A percentile compares a stretch with the other conserved stretches of the same genome.
Evolutionary conservation across 352 stramenopile species (phyloP).

Genomic region (Globisporangium perplexum): DNA sequence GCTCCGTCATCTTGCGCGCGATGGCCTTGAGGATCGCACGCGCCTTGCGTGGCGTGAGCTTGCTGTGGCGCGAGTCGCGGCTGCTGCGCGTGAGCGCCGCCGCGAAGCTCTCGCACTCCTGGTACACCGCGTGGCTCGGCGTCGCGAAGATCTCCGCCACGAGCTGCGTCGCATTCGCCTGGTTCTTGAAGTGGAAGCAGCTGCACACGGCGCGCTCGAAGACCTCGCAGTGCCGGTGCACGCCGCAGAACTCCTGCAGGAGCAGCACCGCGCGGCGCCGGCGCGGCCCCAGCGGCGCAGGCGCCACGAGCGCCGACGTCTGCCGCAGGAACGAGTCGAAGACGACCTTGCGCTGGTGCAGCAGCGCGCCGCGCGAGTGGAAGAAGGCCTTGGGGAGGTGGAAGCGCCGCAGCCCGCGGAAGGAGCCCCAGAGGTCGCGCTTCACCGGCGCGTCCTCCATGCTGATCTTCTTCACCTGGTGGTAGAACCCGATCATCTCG

Average conservation of each 20-base stretch:
- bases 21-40: slow-evolving; percentile 41
- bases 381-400: slow-evolving; percentile 51
- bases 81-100: slow-evolving; percentile 28
- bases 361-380: slow-evolving; percentile 41
- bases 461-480: slow-evolving; percentile 49
- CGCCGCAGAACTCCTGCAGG: slow-evolving; percentile 54
- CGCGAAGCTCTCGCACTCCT: slow-evolving; percentile 35
- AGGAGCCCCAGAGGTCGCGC: slow-evolving; percentile 44
- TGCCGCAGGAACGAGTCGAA: slow-evolving; percentile 69
- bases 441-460: slow-evolving; percentile 47
- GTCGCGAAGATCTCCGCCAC: slow-evolving; percentile 37
- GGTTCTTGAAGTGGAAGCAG: slow-evolving; percentile 31
- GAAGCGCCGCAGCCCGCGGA: slow-evolving; percentile 38
- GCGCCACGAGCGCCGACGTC: slow-evolving; percentile 47
- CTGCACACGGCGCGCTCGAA: slow-evolving; percentile 32
- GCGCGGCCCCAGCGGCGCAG: slow-evolving; percentile 46
- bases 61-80: slow-evolving; percentile 28
- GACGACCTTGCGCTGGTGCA: slow-evolving; percentile 49
- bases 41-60: slow-evolving; percentile 37
- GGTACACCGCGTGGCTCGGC: slow-evolving; percentile 22
- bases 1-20: slow-evolving; percentile 42
- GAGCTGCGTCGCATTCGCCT: slow-evolving; percentile 36
- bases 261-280: slow-evolving; percentile 41
- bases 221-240: slow-evolving; percentile 37
- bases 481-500: slow-evolving; percentile 58